phyloP scores from a whole-genome alignment of 257 asterid species.

The Fraxinus americana region DNA sequence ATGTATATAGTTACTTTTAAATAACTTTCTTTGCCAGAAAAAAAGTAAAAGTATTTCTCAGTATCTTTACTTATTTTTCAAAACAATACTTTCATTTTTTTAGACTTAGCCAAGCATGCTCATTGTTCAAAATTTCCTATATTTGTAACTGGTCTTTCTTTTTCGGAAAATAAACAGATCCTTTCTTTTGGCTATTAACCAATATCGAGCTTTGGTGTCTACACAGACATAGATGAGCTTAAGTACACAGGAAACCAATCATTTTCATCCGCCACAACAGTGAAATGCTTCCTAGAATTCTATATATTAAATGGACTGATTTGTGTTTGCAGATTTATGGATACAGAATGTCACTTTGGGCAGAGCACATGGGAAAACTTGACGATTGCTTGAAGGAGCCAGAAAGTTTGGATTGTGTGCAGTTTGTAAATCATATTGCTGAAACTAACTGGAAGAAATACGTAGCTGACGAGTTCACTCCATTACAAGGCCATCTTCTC shows the following conservation, averaged over 20 bases:
- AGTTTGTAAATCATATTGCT: constrained; percentile 54
- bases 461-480: constrained; percentile 45
- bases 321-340: constrained; percentile 58
- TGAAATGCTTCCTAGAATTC: background rate
- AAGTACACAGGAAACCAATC: background rate
- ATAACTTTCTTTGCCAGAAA: too few species aligned
- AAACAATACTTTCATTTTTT: too few species aligned
- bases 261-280: background rate
- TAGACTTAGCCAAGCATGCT: too few species aligned
- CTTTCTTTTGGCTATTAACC: background rate
- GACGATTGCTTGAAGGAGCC: constrained; percentile 54
- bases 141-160: background rate
- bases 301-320: background rate
- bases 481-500: constrained; percentile 74
- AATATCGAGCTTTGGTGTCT: background rate
- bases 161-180: background rate
- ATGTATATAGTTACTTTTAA: too few species aligned
- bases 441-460: constrained; percentile 70
- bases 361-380: constrained; percentile 63
- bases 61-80: too few species aligned
- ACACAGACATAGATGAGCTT: too few species aligned
- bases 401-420: constrained; percentile 48
- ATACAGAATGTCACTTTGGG: constrained; percentile 85
- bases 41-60: background rate
- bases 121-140: background rate